Evolutionary conservation across 2,329 filamentous ascomycete species (phyloP), one percentile per base, ranked within the genome.

Genomic region (Paracorniculantispora psalliotae): DNA sequence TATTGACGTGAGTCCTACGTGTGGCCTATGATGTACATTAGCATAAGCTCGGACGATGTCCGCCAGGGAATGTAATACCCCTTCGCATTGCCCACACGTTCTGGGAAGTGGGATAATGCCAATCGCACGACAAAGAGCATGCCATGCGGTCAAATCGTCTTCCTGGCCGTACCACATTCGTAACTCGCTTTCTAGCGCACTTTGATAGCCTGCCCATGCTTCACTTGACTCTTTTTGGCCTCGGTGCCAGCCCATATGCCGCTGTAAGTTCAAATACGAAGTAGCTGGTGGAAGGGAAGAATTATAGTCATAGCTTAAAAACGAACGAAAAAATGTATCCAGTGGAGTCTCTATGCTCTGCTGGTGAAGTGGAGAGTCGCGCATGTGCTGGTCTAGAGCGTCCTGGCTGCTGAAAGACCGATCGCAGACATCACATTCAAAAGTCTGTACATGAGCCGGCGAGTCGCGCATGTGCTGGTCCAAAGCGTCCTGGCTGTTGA

Each of bases 271-370:
- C 15, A 17, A 19, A 46, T 52, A 53, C 10, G 48, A 59, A 17
- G 49, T 39, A 30, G 56, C 26, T 7, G 56, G 56, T 19, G 48
- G 56, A 8, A 53, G 37, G 26, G 26, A 46, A 23, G 61, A 54
- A 21, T 60, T 54, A 25, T 61, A 37, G 8, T 39, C 19, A 19
- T 59, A 60, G 2, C 46, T 33, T 3, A 54, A 52, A 53, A 59
- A 61, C 46, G 63, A 59, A 19, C 61, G 41, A 37, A 63, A 63
- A 35, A 65, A 60, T 19, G 60, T 59, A 17, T 62, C 61, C 7
- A 65, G 43, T 4, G 62, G 63, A 43, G 66, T 61, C 37, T 63
- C 62, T 44, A 46, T 21, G 33, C 21, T 46, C 37, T 54, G 23
- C n/a, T 46, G 39, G 25, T 54, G 51, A 46, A 33, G 41, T 26